These are phyloP conservation scores for Nemania diffusa DNA, from an alignment of 2,329 filamentous ascomycete genomes.

Conservation along the genomic window DNA sequence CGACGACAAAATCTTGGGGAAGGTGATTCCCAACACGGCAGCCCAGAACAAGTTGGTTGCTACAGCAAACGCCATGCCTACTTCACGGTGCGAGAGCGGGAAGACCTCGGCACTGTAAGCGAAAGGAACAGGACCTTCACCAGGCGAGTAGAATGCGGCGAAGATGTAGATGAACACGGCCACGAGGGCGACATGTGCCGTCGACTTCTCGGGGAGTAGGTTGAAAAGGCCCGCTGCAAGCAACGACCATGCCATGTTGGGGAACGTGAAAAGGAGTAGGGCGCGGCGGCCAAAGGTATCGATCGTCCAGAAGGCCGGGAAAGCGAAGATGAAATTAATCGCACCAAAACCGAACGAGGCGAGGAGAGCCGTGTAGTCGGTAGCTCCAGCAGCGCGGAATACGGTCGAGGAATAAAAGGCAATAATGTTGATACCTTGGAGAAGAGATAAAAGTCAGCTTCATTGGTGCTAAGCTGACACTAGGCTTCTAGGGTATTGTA, in stretches of 20 bases:
- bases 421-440: conserved; percentile 70
- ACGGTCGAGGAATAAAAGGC: conserved; percentile 78
- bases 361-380: conserved; percentile 64
- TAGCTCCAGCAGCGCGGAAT: conserved; percentile 67
- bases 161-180: conserved; percentile 71
- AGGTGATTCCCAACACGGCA: conserved; percentile 69
- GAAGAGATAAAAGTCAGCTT: conserved; percentile 11
- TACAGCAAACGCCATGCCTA: conserved; percentile 76
- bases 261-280: conserved; percentile 72
- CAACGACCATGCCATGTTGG: conserved; percentile 75
- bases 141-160: conserved; percentile 70
- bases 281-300: conserved; percentile 72
- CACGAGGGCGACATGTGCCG: conserved; percentile 56
- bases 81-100: conserved; percentile 74
- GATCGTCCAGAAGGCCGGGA: conserved; percentile 72
- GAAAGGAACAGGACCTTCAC: conserved; percentile 74
- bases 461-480: neutral
- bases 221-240: conserved; percentile 69
- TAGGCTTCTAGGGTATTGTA: neutral
- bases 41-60: conserved; percentile 72
- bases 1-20: conserved; percentile 64
- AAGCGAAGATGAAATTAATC: conserved; percentile 73
- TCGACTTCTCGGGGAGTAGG: conserved; percentile 52
- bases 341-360: conserved; percentile 73
- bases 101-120: conserved; percentile 76